Conservation (phyloP, 352 stramenopile species). For the Globisporangium cederbergense region DNA sequence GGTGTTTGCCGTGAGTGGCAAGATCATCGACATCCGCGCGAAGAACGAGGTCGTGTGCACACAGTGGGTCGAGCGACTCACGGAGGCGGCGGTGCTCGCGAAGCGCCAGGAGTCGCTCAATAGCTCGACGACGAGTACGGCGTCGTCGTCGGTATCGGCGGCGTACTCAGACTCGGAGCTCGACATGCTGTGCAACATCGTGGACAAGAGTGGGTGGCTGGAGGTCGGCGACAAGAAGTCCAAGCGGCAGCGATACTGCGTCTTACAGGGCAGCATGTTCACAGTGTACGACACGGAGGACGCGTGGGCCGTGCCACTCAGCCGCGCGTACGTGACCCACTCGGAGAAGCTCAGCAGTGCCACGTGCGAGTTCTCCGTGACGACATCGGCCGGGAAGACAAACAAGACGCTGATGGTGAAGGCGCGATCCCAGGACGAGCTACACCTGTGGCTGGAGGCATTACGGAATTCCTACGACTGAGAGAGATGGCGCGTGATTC, state of each 20-base stretch:
- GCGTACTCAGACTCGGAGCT: slow-evolving; percentile 74
- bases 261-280: slow-evolving; percentile 80
- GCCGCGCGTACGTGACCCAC: slow-evolving; percentile 67
- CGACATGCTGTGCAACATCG: slow-evolving; percentile 64
- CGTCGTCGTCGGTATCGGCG: slow-evolving; percentile 55
- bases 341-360: slow-evolving; percentile 59
- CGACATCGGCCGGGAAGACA: slow-evolving; percentile 61
- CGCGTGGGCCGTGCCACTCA: slow-evolving; percentile 73
- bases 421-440: slow-evolving; percentile 64
- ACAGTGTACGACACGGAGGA: slow-evolving; percentile 82
- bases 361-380: slow-evolving; percentile 61
- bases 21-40: slow-evolving; percentile 77
- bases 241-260: slow-evolving; percentile 68
- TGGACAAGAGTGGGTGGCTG: slow-evolving; percentile 79
- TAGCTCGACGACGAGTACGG: slow-evolving; percentile 67
- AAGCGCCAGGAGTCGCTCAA: slow-evolving; percentile 80
- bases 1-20: slow-evolving; percentile 76
- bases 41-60: slow-evolving; percentile 75
- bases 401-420: slow-evolving; percentile 71
- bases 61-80: slow-evolving; percentile 74
- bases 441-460: slow-evolving; percentile 74
- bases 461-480: slow-evolving; percentile 53
- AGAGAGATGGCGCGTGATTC: not conserved
- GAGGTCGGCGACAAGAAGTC: slow-evolving; percentile 77
- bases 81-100: slow-evolving; percentile 57